Evolutionary conservation across 2,329 filamentous ascomycete genomes (phyloP), one percentile per base, ranked within the genome.

Genomic region (Malbranchea cinnamomea): DNA sequence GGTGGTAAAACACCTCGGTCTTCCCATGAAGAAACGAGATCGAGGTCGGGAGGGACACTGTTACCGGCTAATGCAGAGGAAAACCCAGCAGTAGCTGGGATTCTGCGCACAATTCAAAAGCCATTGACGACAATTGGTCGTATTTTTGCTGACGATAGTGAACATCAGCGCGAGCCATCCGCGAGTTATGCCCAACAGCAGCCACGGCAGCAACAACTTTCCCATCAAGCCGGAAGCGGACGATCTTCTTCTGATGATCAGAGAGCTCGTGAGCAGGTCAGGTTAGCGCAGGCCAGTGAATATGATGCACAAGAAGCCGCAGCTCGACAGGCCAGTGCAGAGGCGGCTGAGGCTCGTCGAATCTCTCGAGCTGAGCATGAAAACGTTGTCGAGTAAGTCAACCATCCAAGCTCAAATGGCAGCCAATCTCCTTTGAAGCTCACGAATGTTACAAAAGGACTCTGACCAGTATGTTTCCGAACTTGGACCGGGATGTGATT

Each of bases 391-490:
- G 89, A 95, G 58, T 65, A 44, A 50, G 56, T 50, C n/a, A 24
- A 32, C 36, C 23, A 23, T 19, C 11, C 9, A 11, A n/a, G n/a
- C n/a, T 14, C 23, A 10, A 16, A 24, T 30, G 5, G 8, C 12
- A 12, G 16, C 22, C 18, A 28, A 11, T 26, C n/a, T n/a, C n/a
- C n/a, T n/a, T n/a, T n/a, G n/a, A n/a, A 10, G 18, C 11, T 26
- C 9, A 26, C 24, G n/a, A n/a, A n/a, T n/a, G n/a, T 14, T 9
- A 14, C 32, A 13, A 19, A 11, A 63, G 60, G 57, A 95, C 89
- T 20, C 60, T 98, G 34, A 76, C 82, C 27, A 79, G 83, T 44
- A 98, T 98, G 89, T 98, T 98, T 52, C 89, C 89, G 1, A 84
- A 91, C 48, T 62, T 98, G 29, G 89, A 98, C 53, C 73, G 74